Conservation (phyloP, 2,329 filamentous ascomycete species). For the Monosporascus cannonballus region DNA sequence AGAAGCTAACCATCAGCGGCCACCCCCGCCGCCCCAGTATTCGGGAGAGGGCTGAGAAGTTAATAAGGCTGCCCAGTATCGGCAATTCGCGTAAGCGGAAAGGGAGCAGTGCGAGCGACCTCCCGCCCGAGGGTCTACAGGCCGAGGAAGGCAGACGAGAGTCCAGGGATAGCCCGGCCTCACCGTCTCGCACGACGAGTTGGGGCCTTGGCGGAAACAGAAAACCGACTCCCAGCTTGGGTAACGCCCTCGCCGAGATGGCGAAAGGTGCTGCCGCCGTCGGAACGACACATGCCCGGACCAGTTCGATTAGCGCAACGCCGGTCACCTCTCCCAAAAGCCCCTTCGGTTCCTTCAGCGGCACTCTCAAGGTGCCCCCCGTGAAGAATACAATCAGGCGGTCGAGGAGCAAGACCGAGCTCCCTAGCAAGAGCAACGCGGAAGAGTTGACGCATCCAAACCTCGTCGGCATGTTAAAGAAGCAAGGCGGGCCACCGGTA, state of each 20-base stretch:
- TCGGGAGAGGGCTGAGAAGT: slow-evolving; percentile 44
- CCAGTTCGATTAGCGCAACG: slow-evolving; percentile 53
- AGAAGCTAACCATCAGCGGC: slow-evolving; percentile 51
- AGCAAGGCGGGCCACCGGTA: slow-evolving; percentile 48
- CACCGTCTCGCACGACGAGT: slow-evolving; percentile 44
- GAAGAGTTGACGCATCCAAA: slow-evolving; percentile 34
- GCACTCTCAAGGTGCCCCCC: slow-evolving; percentile 29
- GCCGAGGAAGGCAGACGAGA: slow-evolving; percentile 27
- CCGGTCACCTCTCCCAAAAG: slow-evolving; percentile 49
- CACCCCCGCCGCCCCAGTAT: slow-evolving; percentile 45
- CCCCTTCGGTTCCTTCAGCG: slow-evolving; percentile 28
- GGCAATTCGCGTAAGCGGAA: slow-evolving; percentile 41
- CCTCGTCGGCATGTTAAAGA: slow-evolving; percentile 46
- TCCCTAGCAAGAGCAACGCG: slow-evolving; percentile 33
- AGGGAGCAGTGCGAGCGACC: slow-evolving; percentile 34
- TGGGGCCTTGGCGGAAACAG: slow-evolving; percentile 40
- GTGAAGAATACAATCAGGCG: slow-evolving; percentile 46
- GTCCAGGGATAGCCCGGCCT: slow-evolving; percentile 44
- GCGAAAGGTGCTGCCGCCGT: slow-evolving; percentile 49
- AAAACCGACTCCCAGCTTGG: slow-evolving; percentile 49
- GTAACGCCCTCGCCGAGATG: slow-evolving; percentile 52
- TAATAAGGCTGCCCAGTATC: slow-evolving; percentile 45
- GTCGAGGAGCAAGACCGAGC: slow-evolving; percentile 49
- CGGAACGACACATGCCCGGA: slow-evolving; percentile 49
- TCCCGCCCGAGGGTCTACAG: slow-evolving; percentile 17